These are phyloP conservation scores for Penicillium corylophilum DNA, from an alignment of 2,329 filamentous ascomycete species.

Conservation along the genomic window DNA sequence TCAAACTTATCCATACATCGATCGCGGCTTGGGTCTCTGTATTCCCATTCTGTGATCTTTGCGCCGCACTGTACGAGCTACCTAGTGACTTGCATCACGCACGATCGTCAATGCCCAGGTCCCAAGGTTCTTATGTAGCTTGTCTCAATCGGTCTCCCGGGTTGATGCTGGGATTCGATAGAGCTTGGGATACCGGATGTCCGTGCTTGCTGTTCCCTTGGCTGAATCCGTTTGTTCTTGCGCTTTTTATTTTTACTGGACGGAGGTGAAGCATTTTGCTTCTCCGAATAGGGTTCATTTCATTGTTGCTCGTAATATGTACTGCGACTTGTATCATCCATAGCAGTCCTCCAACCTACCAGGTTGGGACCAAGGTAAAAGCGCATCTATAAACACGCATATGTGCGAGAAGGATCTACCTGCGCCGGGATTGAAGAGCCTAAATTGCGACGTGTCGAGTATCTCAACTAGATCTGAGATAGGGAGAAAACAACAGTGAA, in stretches of 20 bases:
- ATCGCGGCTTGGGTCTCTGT: constrained; percentile 3
- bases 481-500: not conserved
- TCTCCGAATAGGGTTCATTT: not conserved
- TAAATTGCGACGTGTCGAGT: not conserved
- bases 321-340: not conserved
- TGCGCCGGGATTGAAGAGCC: not conserved
- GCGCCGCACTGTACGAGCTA: not conserved
- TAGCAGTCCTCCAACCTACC: not conserved
- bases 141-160: not conserved
- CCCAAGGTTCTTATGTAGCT: not conserved
- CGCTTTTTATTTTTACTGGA: no score
- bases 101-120: not conserved
- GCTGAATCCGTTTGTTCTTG: no score
- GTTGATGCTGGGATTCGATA: not conserved
- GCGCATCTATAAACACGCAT: not conserved
- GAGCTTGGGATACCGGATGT: not conserved
- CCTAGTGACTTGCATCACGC: not conserved
- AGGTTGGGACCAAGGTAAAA: not conserved
- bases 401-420: not conserved
- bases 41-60: not conserved
- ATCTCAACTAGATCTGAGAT: not conserved
- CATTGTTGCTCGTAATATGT: not conserved
- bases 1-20: constrained; percentile 4
- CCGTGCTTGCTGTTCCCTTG: not conserved
- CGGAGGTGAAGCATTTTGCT: no score